phyloP scores from a whole-genome alignment of 495 filamentous ascomycete species.

The Daldinia childiae region DNA sequence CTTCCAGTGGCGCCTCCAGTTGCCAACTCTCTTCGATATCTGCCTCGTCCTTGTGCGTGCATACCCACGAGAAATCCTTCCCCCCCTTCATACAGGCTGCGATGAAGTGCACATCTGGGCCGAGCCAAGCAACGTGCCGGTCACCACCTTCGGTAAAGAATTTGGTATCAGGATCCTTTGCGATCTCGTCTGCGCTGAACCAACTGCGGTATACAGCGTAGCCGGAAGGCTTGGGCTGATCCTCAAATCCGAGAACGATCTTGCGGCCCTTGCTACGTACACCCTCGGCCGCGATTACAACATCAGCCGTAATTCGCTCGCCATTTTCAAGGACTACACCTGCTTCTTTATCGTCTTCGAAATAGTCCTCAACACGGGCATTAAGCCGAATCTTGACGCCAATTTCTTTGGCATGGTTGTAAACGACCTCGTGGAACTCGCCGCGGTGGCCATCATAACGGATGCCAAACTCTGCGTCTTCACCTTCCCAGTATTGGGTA shows the following conservation, averaged over 20 bases:
- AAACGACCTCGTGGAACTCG: conserved; percentile 69
- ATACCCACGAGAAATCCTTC: conserved; percentile 74
- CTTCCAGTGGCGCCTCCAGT: conserved; percentile 66
- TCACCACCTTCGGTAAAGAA: conserved; percentile 72
- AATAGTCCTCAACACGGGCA: conserved; percentile 66
- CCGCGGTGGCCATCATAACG: conserved; percentile 70
- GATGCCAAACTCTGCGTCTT: conserved; percentile 54
- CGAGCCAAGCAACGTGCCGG: conserved; percentile 67
- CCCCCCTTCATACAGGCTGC: conserved; percentile 69
- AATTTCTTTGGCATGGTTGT: conserved; percentile 62
- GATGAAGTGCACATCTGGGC: conserved; percentile 72
- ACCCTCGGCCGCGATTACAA: conserved; percentile 71
- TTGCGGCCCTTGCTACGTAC: conserved; percentile 67
- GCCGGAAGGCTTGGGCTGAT: conserved; percentile 66
- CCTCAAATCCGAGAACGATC: conserved; percentile 70
- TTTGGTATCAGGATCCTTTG: conserved; percentile 68
- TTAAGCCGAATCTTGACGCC: conserved; percentile 67
- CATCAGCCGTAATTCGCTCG: conserved; percentile 61
- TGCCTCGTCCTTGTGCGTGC: conserved; percentile 64
- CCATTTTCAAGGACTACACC: conserved; percentile 63
- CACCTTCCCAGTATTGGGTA: conserved; percentile 53
- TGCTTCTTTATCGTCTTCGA: conserved; percentile 63
- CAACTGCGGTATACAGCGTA: conserved; percentile 69
- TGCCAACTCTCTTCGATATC: conserved; percentile 74
- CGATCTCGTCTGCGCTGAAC: conserved; percentile 68